Evolutionary conservation across 1,284 basidiomycete species (phyloP), one percentile per base, ranked within the genome.

Genomic region (Mycena citricolor): DNA sequence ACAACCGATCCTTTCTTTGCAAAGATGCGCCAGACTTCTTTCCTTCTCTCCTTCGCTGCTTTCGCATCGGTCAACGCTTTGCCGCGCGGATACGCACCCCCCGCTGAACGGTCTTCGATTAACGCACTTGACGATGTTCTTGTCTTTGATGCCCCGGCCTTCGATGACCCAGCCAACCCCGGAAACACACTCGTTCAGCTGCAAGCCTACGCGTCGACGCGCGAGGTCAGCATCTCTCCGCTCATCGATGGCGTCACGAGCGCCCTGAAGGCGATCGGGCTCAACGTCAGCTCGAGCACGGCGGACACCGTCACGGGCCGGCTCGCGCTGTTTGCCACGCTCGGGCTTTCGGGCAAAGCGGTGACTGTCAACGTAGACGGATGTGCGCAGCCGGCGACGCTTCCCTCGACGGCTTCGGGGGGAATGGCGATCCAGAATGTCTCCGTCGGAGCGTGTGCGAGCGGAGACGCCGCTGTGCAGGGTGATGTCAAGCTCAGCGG

Each of bases 141-240:
- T 22, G 54, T 68, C n/a, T 66, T 69, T 46, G 65, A 69, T 37
- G 61, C 64, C 3, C 61, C 64, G 3, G 65, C 64, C 2, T 68
- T 67, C 40, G 62, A 64, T 14, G 61, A 66, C 40, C 61, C 63
- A 10, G 37, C 49, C 19, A 61, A 66, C 30, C 47, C 60, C 0
- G 56, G 42, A 5, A 59, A 61, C 32, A 64, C 60, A 16, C 48
- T 66, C 20, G 57, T 59, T 17, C 46, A 58, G 28, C 44, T 68
- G 2, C 62, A 68, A 46, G 56, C 67, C 13, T 71, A 64, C 41
- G 67, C 65, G 22, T 67, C 62, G n/a, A 51, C 64, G 2, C 61
- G 57, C 4, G 44, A 62, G 30, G 52, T 65, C 28, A 55, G 61
- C 48, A 34, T 63, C 28, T 49, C 42, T 4, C 47, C 56, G 3